Conservation (phyloP, 495 filamentous ascomycete species). For the Daldinia grandis region DNA sequence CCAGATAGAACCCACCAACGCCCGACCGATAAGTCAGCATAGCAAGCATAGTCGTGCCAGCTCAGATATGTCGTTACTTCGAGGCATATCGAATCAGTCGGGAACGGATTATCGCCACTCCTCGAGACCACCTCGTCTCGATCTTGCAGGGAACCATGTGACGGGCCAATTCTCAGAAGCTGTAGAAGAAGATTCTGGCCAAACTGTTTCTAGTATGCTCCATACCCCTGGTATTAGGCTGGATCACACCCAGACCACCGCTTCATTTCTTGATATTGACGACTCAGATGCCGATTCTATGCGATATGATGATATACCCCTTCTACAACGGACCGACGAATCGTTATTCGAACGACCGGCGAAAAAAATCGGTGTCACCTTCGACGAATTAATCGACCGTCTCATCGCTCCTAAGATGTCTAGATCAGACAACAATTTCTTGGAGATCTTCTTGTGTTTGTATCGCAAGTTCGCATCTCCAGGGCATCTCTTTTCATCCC, state of each 20-base stretch:
- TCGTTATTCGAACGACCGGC: conserved; percentile 55
- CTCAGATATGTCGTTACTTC: conserved; percentile 67
- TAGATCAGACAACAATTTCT: conserved; percentile 85
- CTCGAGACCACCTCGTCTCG: conserved; percentile 40
- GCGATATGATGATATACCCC: conserved; percentile 68
- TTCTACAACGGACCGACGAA: conserved; percentile 65
- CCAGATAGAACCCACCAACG: conserved; percentile 51
- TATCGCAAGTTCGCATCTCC: conserved; percentile 95
- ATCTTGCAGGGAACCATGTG: conserved; percentile 39
- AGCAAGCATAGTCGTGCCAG: conserved; percentile 70
- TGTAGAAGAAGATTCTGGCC: conserved; percentile 48
- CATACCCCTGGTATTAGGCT: conserved; percentile 56
- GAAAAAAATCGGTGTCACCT: conserved; percentile 70
- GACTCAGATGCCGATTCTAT: conserved; percentile 65
- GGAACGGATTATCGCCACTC: conserved; percentile 39
- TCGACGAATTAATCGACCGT: conserved; percentile 89
- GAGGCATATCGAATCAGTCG: conserved; percentile 48
- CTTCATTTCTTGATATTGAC: conserved; percentile 67
- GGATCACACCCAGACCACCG: conserved; percentile 50
- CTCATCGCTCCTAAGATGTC: conserved; percentile 82
- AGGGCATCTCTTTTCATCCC: conserved; percentile 72
- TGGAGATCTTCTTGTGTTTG: conserved; percentile 86
- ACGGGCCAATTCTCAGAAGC: conserved; percentile 43
- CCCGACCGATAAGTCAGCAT: conserved; percentile 60
- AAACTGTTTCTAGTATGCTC: conserved; percentile 56